A percentile compares a stretch with the other conserved stretches of the same genome.
Evolutionary conservation across 805 yeast species (phyloP).

Genomic region (Metschnikowia colocasiae): DNA sequence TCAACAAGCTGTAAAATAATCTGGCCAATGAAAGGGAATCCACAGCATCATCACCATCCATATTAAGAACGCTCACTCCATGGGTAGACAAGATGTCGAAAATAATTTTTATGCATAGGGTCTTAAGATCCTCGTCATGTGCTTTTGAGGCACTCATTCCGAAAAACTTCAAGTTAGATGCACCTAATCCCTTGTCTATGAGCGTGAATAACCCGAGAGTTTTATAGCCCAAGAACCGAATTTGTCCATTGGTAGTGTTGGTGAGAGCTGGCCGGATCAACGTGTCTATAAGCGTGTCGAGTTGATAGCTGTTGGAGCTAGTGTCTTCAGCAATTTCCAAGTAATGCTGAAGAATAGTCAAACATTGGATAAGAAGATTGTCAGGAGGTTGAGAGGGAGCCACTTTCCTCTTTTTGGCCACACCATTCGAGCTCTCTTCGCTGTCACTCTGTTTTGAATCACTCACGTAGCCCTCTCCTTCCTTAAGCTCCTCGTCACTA

Average conservation of each 20-base stretch:
- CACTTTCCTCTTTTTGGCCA: slow-evolving; percentile 29
- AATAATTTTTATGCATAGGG: slow-evolving; percentile 63
- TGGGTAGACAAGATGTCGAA: slow-evolving; percentile 76
- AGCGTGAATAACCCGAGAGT: slow-evolving; percentile 81
- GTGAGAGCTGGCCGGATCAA: slow-evolving; percentile 72
- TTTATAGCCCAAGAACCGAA: slow-evolving; percentile 62
- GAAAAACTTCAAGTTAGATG: slow-evolving; percentile 58
- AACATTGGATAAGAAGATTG: slow-evolving; percentile 56
- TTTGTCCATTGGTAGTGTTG: slow-evolving; percentile 42
- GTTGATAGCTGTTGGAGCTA: slow-evolving; percentile 57
- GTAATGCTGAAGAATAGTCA: slow-evolving; percentile 64
- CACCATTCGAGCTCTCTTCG: slow-evolving; percentile 28
- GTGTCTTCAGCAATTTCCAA: slow-evolving; percentile 65
- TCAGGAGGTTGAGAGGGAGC: slow-evolving; percentile 42
- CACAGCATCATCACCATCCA: slow-evolving; percentile 47
- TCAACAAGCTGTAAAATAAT: slow-evolving; percentile 63
- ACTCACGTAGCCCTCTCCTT: slow-evolving; percentile 25
- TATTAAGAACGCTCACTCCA: slow-evolving; percentile 65
- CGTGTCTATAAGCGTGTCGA: slow-evolving; percentile 69
- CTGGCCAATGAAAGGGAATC: slow-evolving; percentile 66
- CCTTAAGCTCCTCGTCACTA: slow-evolving; percentile 22
- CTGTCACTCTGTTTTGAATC: slow-evolving; percentile 21
- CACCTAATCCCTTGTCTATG: slow-evolving; percentile 60
- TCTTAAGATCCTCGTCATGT: slow-evolving; percentile 60
- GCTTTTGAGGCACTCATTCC: slow-evolving; percentile 62